Evolutionary conservation across 2,329 filamentous ascomycete genomes (phyloP), one percentile per base, ranked within the genome.

Genomic region (Fusarium scirpi): DNA sequence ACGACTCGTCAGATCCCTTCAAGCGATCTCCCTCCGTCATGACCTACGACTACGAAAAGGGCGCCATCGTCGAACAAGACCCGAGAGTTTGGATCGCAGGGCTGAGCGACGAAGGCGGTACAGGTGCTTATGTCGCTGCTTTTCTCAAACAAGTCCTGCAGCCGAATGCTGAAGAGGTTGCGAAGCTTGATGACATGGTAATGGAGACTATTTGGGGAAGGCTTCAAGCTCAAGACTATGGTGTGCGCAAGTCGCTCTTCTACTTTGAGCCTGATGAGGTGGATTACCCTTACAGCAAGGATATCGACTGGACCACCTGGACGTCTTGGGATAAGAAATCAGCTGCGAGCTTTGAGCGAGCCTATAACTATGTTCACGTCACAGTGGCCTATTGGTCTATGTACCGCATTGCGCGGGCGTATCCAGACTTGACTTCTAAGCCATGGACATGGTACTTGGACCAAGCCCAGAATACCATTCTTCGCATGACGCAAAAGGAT

Each of bases 291-390:
- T 89, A 89, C 70, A 74, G 80, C 47, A 48, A 78, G 0, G 71
- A 67, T 0, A 79, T 84, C 8, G 76, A 87, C 69, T 89, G 86
- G 86, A 72, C 71, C 0, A 80, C 78, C 10, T 87, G 85, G 84
- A 81, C 80, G 10, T 84, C 84, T 0, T 89, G 87, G 87, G 81
- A 86, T 59, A 79, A 82, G 58, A 71, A 78, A 1, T 76, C 79
- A 0, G 81, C 88, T 0, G 84, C 84, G 62, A 78, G 78, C 0
- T 80, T 83, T 0, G 82, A 85, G 22, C 81, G 88, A 4, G 86
- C 87, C 0, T 90, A 90, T 67, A 82, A 90, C 68, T 90, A 90
- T 65, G 84, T 89, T 4, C 87, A 89, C 65, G 84, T 87, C 0
- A 78, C 83, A 0, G 86, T 84, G 1, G 80, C 84, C 1, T 89